Conservation (phyloP, 2,329 filamentous ascomycete species). For the Penicillium sp. region DNA sequence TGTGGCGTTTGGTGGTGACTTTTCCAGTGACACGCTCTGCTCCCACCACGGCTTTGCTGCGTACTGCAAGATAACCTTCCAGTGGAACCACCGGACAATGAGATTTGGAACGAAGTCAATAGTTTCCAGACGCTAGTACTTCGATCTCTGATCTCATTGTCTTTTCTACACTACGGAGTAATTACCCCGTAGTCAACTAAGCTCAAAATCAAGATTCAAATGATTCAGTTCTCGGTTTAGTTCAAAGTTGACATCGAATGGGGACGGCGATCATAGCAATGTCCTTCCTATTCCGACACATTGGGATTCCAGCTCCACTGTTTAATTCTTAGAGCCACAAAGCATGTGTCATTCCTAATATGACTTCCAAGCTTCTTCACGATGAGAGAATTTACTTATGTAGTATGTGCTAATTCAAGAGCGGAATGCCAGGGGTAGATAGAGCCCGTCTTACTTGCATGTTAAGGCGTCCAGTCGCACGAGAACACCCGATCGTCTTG, state of each 20-base stretch:
- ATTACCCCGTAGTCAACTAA: no score
- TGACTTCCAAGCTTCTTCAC: not conserved
- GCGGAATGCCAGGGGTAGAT: no score
- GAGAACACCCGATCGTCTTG: not conserved
- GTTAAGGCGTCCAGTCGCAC: not conserved
- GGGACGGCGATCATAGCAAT: slow-evolving; percentile 5
- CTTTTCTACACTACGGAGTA: no score
- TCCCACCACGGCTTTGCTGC: no score
- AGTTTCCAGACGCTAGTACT: not conserved
- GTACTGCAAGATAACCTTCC: not conserved
- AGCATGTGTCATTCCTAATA: not conserved
- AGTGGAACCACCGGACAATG: not conserved
- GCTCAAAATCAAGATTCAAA: no score
- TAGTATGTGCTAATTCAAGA: not conserved
- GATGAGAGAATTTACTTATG: not conserved
- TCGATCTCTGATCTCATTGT: not conserved
- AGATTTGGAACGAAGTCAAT: not conserved
- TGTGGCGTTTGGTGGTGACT: not conserved
- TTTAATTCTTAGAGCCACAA: not conserved
- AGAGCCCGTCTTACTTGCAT: no score
- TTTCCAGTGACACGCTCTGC: not conserved
- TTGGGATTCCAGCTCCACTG: not conserved
- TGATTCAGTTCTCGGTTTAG: not conserved
- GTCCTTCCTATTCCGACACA: not conserved
- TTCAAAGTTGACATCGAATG: slow-evolving; percentile 1